Evolutionary conservation across 2,329 filamentous ascomycete genomes (phyloP).

Genomic region (Ceratocystis eucalypticola): DNA sequence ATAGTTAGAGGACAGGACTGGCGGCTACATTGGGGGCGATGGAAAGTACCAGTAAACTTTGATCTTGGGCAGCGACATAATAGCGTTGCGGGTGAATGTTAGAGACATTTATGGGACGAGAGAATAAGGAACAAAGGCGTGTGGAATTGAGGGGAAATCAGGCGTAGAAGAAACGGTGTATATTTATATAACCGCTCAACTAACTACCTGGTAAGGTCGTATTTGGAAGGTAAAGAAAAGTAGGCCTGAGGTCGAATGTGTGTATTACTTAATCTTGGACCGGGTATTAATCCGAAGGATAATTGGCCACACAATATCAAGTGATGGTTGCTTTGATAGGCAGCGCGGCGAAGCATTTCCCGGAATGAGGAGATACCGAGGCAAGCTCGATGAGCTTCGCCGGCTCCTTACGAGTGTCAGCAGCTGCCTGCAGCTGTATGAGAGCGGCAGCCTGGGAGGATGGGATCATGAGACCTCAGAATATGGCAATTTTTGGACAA

Average conservation of each 20-base stretch:
- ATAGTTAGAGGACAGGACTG: slow-evolving; percentile 3
- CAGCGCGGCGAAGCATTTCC: background rate
- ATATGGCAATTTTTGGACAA: background rate
- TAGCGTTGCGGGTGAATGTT: background rate
- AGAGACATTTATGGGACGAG: slow-evolving; percentile 1
- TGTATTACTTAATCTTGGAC: background rate
- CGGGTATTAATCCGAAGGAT: background rate
- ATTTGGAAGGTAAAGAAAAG: background rate
- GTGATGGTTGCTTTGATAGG: background rate
- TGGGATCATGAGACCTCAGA: background rate
- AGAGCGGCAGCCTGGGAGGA: background rate
- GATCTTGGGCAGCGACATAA: slow-evolving; percentile 32
- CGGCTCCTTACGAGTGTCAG: background rate
- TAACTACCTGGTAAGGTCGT: background rate
- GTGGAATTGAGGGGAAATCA: background rate
- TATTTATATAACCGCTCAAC: background rate
- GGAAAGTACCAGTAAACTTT: slow-evolving; percentile 29
- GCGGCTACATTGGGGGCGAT: background rate
- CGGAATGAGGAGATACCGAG: slow-evolving; percentile 1
- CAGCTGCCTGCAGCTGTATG: background rate
- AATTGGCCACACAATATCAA: background rate
- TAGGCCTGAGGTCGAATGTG: background rate
- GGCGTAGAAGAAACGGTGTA: background rate
- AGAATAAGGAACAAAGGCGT: background rate
- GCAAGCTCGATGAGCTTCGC: background rate